phyloP scores from a whole-genome alignment of 2,329 filamentous ascomycete genomes.

The Lachnellula willkommii region DNA sequence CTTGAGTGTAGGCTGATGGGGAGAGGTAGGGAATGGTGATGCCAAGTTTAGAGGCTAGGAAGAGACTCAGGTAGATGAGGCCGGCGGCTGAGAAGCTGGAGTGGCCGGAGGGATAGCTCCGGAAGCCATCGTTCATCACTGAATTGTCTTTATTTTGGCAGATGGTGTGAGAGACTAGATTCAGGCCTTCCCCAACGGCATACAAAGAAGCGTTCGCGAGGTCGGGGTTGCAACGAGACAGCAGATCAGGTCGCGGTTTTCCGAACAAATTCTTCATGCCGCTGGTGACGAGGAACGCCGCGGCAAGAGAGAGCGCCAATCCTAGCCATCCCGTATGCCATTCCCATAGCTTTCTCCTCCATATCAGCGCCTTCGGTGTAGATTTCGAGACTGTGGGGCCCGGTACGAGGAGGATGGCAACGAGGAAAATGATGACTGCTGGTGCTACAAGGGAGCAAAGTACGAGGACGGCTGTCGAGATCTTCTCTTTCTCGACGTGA shows the following conservation, averaged over 20 bases:
- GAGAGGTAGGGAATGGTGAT: slow-evolving; percentile 67
- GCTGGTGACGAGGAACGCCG: slow-evolving; percentile 74
- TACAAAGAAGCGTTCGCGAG: slow-evolving; percentile 54
- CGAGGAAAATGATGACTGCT: slow-evolving; percentile 59
- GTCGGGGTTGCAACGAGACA: slow-evolving; percentile 72
- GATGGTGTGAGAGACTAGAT: slow-evolving; percentile 70
- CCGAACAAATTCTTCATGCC: slow-evolving; percentile 74
- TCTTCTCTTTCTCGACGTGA: slow-evolving; percentile 62
- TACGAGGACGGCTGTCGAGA: slow-evolving; percentile 60
- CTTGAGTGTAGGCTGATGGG: slow-evolving; percentile 40
- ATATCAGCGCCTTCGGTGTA: slow-evolving; percentile 60
- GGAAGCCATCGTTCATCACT: slow-evolving; percentile 73
- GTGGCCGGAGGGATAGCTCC: slow-evolving; percentile 77
- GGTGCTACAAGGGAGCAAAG: slow-evolving; percentile 62
- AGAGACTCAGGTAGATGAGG: slow-evolving; percentile 79
- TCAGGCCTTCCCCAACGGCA: slow-evolving; percentile 57
- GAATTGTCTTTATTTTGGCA: slow-evolving; percentile 61
- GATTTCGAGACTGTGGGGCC: slow-evolving; percentile 60
- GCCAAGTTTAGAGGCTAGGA: slow-evolving; percentile 76
- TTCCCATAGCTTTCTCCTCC: slow-evolving; percentile 85
- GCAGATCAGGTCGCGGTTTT: slow-evolving; percentile 58
- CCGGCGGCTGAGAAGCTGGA: slow-evolving; percentile 71
- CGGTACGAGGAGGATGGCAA: slow-evolving; percentile 67
- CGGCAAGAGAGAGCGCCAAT: slow-evolving; percentile 64
- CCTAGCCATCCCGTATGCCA: slow-evolving; percentile 82